A percentile compares a stretch with the other conserved stretches of the same genome.
Evolutionary conservation across 2,329 filamentous ascomycete genomes (phyloP).

Genomic region (Ambrosiella beaveri): DNA sequence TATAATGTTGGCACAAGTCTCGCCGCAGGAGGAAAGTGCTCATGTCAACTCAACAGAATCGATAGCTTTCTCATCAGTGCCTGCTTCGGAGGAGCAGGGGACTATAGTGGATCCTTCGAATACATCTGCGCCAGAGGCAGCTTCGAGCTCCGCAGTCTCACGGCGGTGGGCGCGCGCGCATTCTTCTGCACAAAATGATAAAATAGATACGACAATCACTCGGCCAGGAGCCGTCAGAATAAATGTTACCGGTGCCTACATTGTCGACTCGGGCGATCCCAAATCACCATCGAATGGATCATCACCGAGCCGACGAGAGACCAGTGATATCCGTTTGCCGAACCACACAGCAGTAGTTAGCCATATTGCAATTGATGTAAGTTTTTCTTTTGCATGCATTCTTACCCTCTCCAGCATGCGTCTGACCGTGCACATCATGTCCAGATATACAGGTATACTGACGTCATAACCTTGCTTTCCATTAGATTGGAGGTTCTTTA

Average conservation of each 20-base stretch:
- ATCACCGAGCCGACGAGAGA: conserved; percentile 41
- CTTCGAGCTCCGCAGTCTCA: background rate
- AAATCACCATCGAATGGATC: conserved; percentile 29
- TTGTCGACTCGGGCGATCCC: conserved; percentile 61
- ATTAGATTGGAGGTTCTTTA: conserved; percentile 80
- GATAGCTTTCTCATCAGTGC: background rate
- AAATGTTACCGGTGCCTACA: conserved; percentile 92
- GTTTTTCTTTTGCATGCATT: conserved; percentile 20
- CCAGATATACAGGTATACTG: conserved; percentile 13
- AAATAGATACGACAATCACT: conserved; percentile 43
- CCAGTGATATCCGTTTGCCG: conserved; percentile 85
- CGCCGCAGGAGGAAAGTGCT: background rate
- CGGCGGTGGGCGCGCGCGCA: conserved; percentile 8
- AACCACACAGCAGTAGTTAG: conserved; percentile 91
- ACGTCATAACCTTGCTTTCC: conserved; percentile 9
- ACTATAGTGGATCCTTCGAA: background rate
- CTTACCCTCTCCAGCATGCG: conserved; percentile 10
- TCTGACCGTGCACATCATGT: conserved; percentile 6
- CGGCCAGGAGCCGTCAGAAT: conserved; percentile 66
- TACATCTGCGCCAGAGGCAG: background rate
- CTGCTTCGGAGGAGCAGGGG: background rate
- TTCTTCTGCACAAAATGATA: conserved; percentile 25
- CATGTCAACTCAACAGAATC: background rate
- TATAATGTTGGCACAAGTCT: background rate
- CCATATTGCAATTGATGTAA: conserved; percentile 89